Conservation (phyloP, 2,329 filamentous ascomycete species). For the Annulohypoxylon truncatum region DNA sequence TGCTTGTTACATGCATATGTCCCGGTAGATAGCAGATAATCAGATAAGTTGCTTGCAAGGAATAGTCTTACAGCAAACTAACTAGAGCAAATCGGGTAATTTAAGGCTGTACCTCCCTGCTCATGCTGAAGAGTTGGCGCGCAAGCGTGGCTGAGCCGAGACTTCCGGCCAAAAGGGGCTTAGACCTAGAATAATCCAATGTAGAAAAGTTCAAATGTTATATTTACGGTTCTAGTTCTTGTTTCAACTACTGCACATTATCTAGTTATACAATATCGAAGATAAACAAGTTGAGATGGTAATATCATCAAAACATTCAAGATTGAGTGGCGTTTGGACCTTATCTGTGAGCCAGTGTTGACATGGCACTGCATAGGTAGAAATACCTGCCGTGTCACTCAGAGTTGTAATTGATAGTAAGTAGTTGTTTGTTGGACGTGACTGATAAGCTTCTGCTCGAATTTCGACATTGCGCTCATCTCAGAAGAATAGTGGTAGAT, state of each 20-base stretch:
- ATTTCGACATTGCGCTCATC: not conserved
- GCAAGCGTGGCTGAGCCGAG: slow-evolving; percentile 26
- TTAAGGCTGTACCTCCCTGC: slow-evolving; percentile 32
- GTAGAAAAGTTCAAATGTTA: not conserved
- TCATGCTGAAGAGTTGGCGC: slow-evolving; percentile 12
- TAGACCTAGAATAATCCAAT: not conserved
- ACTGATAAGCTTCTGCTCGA: not conserved
- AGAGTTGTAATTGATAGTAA: not conserved
- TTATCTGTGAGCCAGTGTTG: not conserved
- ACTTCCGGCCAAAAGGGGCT: slow-evolving; percentile 8
- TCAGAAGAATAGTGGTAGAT: not conserved
- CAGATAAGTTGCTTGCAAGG: not conserved
- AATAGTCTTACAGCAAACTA: not conserved
- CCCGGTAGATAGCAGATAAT: not conserved
- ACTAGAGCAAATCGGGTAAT: slow-evolving; percentile 14
- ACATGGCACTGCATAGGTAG: not conserved
- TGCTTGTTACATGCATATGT: not conserved
- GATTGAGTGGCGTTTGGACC: not conserved
- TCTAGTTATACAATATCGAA: not conserved
- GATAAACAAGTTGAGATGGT: not conserved
- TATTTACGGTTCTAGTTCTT: not conserved
- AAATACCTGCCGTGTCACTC: not conserved
- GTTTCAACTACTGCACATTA: not conserved
- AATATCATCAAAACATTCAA: not conserved
- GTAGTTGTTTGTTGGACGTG: not conserved